These are phyloP conservation scores for Pseudozyma sp. DNA, from an alignment of 1,284 basidiomycete species.

Conservation along the genomic window DNA sequence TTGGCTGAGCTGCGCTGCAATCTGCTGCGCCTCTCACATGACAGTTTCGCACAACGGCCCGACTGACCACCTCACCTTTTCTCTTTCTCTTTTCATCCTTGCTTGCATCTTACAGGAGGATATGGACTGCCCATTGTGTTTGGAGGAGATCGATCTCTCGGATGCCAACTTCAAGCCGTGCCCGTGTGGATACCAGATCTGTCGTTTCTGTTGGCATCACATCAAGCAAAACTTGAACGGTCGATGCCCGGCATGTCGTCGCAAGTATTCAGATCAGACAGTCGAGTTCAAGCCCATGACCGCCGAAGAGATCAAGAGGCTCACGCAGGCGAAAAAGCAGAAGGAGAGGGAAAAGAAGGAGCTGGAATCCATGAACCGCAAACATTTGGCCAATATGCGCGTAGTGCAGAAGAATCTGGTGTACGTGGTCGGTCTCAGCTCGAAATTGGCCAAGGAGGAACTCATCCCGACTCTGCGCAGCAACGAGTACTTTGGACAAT, in stretches of 20 bases:
- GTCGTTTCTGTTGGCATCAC: constrained; percentile 99
- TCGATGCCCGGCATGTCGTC: constrained; percentile 94
- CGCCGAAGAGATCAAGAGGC: constrained; percentile 92
- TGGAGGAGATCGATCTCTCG: constrained; percentile 98
- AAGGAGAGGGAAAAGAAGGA: constrained; percentile 96
- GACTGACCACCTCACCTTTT: neutral
- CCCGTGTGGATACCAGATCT: constrained; percentile 99
- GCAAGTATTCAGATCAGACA: constrained; percentile 90
- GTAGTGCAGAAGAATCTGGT: constrained; percentile 97
- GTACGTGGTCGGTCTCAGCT: constrained; percentile 92
- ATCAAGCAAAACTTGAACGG: constrained; percentile 96
- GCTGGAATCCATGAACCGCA: constrained; percentile 85
- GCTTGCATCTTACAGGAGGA: constrained; percentile 78
- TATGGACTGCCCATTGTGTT: constrained; percentile 95
- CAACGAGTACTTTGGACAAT: constrained; percentile 97
- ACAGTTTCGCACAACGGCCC: too few species aligned
- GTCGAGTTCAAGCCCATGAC: constrained; percentile 96
- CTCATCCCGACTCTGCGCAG: constrained; percentile 93
- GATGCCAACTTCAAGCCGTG: constrained; percentile 99
- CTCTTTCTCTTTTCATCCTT: neutral
- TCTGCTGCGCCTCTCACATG: too few species aligned
- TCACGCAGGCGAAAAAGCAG: constrained; percentile 95
- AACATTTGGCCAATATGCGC: constrained; percentile 90
- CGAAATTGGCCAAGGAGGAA: constrained; percentile 95
- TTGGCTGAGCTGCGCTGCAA: neutral